Base-by-base conservation (phyloP, 176 grass and related monocot species). In the Avena sativa region DNA sequence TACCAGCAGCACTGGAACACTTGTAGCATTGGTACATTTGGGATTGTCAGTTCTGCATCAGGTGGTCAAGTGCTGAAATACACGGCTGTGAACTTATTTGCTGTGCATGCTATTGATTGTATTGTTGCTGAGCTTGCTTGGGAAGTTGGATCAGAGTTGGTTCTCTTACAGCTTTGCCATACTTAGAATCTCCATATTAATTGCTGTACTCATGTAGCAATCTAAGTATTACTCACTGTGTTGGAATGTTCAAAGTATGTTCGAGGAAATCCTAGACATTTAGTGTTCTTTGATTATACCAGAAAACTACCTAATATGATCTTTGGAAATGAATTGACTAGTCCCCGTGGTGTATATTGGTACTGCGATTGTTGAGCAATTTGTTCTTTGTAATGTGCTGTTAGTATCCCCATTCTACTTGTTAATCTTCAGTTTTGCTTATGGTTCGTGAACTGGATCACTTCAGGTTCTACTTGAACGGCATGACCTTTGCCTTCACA, bases 401-500 rank as follows among this genome's bases (percentile, higher is more conserved):
- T 83, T 53, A 47, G 52, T 38, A 25, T 71, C 60, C 60, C 63
- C 10, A 59, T 17, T 79, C 23, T 25, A 55, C 32, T 9, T 48
- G 16, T 26, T 85, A 78, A 36, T 63, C 17, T 19, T 62, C 34
- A 47, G 28, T 56, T 70, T 20, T 82, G 9, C 44, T 78, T 78
- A 76, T 70, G 20, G 78, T 53, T 62, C 0, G 12, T 67, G 20
- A 82, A 82, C 63, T 85, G 38, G 69, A 62, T 87, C 83, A 62
- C 57, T 92, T 84, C 90, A 98, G 90, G 26, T 90, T 84, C 40
- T 76, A 53, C 86, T 70, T 2, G 75, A 87, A 90, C 89, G 89
- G 84, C 86, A 92, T 98, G 90, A 95, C 59, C 84, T 66, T 86
- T 88, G 43, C 51, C 81, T 89, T 91, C 48, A 53, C 7, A 64